Conservation (phyloP, 345 rosid species). For the Arabis alpina region DNA sequence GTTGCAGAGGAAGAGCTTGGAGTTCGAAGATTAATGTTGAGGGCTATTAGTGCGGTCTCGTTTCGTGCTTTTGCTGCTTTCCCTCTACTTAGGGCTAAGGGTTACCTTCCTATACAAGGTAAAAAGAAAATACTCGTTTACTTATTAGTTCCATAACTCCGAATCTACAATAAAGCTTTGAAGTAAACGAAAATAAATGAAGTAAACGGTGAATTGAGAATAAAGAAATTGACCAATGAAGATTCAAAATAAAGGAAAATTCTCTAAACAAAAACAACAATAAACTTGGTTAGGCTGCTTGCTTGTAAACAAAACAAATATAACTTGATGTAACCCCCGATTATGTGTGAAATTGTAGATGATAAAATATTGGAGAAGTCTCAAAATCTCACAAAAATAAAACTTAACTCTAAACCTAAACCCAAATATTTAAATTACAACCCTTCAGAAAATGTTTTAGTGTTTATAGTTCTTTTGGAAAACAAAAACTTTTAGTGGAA, state of each 20-base stretch:
- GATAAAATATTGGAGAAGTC: no score
- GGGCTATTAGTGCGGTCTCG: conserved; percentile 46
- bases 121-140: background rate
- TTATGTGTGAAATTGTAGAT: background rate
- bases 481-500: no score
- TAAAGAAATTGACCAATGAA: no score
- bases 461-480: no score
- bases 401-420: no score
- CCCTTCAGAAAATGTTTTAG: no score
- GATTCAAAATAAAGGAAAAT: background rate
- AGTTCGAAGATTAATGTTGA: conserved; percentile 52
- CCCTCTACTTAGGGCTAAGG: conserved; percentile 39
- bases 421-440: no score
- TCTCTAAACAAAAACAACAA: no score
- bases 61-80: conserved; percentile 39
- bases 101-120: conserved; percentile 46
- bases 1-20: conserved; percentile 52
- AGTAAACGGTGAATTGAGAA: no score
- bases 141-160: background rate
- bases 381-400: no score
- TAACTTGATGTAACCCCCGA: background rate
- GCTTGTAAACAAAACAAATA: background rate
- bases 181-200: background rate
- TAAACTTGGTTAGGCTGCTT: background rate
- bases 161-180: no score